A percentile compares a stretch with the other conserved stretches of the same genome.
Evolutionary conservation across 2,329 filamentous ascomycete genomes (phyloP).

Genomic region (Paraconiothyrium brasiliense): DNA sequence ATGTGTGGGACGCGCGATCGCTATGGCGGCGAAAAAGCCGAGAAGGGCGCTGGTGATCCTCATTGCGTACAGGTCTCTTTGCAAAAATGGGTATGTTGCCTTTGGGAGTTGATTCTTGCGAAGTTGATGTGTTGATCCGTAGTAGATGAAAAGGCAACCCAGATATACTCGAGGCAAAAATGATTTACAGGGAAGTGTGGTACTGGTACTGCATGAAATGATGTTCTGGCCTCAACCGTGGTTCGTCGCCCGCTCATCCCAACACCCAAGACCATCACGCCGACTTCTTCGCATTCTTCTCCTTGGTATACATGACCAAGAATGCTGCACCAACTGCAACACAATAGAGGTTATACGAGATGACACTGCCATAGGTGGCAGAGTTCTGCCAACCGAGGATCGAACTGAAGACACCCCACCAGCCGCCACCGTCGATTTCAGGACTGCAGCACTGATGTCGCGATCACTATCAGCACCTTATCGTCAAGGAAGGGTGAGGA

Average conservation of each 20-base stretch:
- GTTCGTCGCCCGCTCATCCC: too few species aligned
- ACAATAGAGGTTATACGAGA: conserved; percentile 92
- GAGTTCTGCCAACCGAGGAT: conserved; percentile 89
- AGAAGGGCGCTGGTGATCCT: background rate
- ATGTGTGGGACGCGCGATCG: background rate
- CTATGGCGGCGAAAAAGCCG: background rate
- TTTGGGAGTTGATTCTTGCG: background rate
- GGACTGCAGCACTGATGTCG: conserved; percentile 73
- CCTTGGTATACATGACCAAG: conserved; percentile 71
- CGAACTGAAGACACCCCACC: conserved; percentile 89
- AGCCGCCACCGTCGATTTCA: conserved; percentile 73
- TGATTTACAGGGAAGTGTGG: background rate
- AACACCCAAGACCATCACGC: background rate
- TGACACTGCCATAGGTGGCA: conserved; percentile 85
- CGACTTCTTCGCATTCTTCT: conserved; percentile 53
- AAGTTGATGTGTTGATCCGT: too few species aligned
- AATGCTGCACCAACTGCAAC: conserved; percentile 73
- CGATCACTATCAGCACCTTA: background rate
- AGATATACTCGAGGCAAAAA: background rate
- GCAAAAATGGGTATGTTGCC: background rate
- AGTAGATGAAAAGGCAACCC: background rate
- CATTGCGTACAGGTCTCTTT: background rate
- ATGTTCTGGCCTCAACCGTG: too few species aligned
- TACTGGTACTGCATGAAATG: too few species aligned
- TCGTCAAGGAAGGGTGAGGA: background rate